Percentiles rank a stretch among this genome's conserved stretches.
phyloP scores from a whole-genome alignment of 2,329 filamentous ascomycete genomes.

The Xenoacremonium recifei region DNA sequence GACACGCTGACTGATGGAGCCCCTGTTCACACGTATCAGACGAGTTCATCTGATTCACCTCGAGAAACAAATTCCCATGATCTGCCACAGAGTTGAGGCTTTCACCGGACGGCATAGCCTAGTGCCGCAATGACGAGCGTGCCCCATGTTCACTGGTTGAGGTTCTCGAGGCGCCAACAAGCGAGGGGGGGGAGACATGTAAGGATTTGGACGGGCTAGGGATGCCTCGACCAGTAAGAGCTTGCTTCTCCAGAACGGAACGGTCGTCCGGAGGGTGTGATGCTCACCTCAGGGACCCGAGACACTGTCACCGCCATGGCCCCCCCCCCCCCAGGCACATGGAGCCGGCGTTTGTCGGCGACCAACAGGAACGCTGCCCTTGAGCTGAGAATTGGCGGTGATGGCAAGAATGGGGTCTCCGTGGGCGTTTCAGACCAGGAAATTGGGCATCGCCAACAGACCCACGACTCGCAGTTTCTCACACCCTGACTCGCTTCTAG shows the following conservation, averaged over 20 bases:
- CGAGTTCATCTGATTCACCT: no score
- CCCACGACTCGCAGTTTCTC: constrained; percentile 12
- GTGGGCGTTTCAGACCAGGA: constrained; percentile 21
- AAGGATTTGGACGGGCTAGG: not conserved
- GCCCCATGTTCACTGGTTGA: not conserved
- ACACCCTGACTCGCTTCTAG: constrained; percentile 23
- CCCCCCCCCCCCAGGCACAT: constrained; percentile 20
- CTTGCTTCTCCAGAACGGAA: not conserved
- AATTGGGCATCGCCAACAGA: constrained; percentile 18
- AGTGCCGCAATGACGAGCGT: no score
- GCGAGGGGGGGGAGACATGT: not conserved
- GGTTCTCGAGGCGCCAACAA: not conserved
- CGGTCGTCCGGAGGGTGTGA: not conserved
- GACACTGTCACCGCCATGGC: constrained; percentile 26
- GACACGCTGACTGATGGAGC: no score
- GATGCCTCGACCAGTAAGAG: not conserved
- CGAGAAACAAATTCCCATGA: no score
- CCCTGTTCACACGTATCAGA: no score
- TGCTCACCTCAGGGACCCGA: constrained; percentile 25
- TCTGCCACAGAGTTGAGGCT: no score
- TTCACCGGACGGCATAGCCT: no score
- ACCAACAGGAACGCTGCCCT: constrained; percentile 17
- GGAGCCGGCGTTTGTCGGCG: constrained; percentile 21
- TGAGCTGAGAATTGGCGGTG: constrained; percentile 25
- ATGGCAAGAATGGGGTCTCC: constrained; percentile 10